Conservation (phyloP, 2,329 filamentous ascomycete species). For the Rutstroemia sydowiana region DNA sequence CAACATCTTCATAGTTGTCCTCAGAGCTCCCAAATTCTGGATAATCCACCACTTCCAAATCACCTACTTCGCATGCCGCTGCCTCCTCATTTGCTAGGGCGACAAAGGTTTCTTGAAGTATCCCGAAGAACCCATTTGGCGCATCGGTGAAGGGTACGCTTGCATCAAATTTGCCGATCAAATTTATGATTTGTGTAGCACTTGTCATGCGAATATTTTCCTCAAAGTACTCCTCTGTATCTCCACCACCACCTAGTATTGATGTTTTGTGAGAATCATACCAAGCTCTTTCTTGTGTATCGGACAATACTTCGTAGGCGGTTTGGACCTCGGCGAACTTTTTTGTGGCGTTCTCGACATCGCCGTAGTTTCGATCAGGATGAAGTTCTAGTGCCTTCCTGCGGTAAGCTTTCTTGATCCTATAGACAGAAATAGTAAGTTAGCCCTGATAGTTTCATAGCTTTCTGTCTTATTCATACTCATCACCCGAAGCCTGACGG, state of each 20-base stretch:
- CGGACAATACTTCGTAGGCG: conserved; percentile 92
- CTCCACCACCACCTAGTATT: conserved; percentile 51
- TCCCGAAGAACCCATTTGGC: conserved; percentile 77
- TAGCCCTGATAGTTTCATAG: no score
- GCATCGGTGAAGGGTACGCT: conserved; percentile 74
- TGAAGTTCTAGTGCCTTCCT: conserved; percentile 87
- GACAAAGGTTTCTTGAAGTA: conserved; percentile 68
- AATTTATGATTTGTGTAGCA: conserved; percentile 66
- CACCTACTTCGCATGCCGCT: conserved; percentile 63
- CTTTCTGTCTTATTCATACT: no score
- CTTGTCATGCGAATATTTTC: conserved; percentile 70
- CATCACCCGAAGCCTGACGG: conserved; percentile 67
- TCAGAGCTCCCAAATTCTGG: conserved; percentile 75
- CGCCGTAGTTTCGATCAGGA: conserved; percentile 85
- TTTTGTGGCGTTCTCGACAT: conserved; percentile 74
- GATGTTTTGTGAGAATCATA: conserved; percentile 91
- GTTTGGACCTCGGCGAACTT: conserved; percentile 88
- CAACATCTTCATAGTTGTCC: conserved; percentile 68
- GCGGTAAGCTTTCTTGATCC: conserved; percentile 89
- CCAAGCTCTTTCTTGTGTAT: conserved; percentile 93
- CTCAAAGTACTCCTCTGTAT: conserved; percentile 46
- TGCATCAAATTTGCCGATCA: conserved; percentile 75
- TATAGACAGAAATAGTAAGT: conserved; percentile 34
- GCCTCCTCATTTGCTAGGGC: conserved; percentile 75
- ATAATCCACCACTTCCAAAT: conserved; percentile 55